Base-by-base conservation (phyloP, 2,329 filamentous ascomycete genomes). In the Cladosporium sp. region DNA sequence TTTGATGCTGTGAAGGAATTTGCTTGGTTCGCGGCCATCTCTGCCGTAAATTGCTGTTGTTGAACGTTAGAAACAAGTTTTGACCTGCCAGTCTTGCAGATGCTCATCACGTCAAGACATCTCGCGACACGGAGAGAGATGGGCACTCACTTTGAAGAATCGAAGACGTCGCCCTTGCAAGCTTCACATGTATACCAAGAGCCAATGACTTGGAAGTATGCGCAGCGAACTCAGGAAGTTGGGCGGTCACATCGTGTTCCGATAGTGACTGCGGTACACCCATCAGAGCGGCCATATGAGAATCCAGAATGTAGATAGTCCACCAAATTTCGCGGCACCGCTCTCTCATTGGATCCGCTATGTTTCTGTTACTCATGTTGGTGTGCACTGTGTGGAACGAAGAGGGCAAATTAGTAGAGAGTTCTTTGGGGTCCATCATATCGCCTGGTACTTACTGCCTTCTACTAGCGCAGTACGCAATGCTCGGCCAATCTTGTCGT, bases 201-300 rank as follows among this genome's bases (percentile, higher is more conserved):
- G 78, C 79, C 21, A 76, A 72, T n/a, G 75, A 74, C 56, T 77
- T 76, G 58, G 81, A 79, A 16, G 71, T 62, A 14, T 78, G 79
- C 26, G 73, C 76, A 1, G 76, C 70, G 25, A 82, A 84, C 10
- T 74, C 74, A 0, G 85, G 82, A 7, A 84, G 76, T 5, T 77
- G 76, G 0, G 81, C 80, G 8, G 80, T 77, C 0, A 87, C 79
- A 49, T 86, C 81, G n/a, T 84, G 80, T 46, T 85, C 83, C 23
- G 77, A 75, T 1, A 86, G 76, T 0, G 81, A 80, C 54, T 81
- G 78, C 0, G 84, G 84, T 0, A 84, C 67, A 0, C 84, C 84
- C 80, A 85, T 84, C 2, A 85, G 67, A 0, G 82, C 83, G 1
- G 82, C 83, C 78, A 85, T 84, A 67, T 85, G 79, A 2, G 83